Conservation (phyloP, 2,329 filamentous ascomycete species). For the Exutisphaerella laricina region DNA sequence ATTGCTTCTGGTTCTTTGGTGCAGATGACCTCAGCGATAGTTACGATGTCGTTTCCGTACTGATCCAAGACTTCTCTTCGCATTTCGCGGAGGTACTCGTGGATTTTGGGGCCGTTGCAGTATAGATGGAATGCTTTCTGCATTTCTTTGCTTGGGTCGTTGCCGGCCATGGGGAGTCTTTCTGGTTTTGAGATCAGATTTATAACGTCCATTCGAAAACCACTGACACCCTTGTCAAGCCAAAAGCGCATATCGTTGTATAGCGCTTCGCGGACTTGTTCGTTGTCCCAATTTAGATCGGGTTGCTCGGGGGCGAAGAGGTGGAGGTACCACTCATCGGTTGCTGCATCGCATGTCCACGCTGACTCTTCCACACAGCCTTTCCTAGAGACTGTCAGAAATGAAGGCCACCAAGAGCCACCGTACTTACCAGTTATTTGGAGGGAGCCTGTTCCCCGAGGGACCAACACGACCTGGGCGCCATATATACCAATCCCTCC, state of each 20-base stretch:
- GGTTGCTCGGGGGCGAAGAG: slow-evolving; percentile 44
- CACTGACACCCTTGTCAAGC: slow-evolving; percentile 39
- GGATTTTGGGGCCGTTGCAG: slow-evolving; percentile 16
- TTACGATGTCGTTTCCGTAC: slow-evolving; percentile 39
- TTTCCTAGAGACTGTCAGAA: too few relatives aligned
- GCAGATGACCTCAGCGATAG: slow-evolving; percentile 47
- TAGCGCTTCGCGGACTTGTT: slow-evolving; percentile 39
- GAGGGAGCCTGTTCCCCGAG: not conserved
- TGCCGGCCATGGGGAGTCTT: slow-evolving; percentile 37
- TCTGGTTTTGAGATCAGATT: slow-evolving; percentile 45
- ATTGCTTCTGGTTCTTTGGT: slow-evolving; percentile 45
- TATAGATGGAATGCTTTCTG: slow-evolving; percentile 19
- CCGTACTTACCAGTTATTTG: too few relatives aligned
- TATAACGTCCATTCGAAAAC: slow-evolving; percentile 46
- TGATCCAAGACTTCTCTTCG: slow-evolving; percentile 39
- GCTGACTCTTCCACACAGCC: slow-evolving; percentile 37
- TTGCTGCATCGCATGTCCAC: slow-evolving; percentile 43
- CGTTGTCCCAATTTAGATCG: slow-evolving; percentile 46
- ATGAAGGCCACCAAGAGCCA: too few relatives aligned
- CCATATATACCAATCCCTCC: slow-evolving; percentile 64
- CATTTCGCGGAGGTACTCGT: slow-evolving; percentile 17
- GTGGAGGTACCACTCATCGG: slow-evolving; percentile 45
- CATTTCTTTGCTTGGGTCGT: slow-evolving; percentile 32
- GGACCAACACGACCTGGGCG: slow-evolving; percentile 52
- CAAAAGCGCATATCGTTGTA: slow-evolving; percentile 45